phyloP scores from a whole-genome alignment of 2,329 filamentous ascomycete genomes.

The Pseudogymnoascus sp. region DNA sequence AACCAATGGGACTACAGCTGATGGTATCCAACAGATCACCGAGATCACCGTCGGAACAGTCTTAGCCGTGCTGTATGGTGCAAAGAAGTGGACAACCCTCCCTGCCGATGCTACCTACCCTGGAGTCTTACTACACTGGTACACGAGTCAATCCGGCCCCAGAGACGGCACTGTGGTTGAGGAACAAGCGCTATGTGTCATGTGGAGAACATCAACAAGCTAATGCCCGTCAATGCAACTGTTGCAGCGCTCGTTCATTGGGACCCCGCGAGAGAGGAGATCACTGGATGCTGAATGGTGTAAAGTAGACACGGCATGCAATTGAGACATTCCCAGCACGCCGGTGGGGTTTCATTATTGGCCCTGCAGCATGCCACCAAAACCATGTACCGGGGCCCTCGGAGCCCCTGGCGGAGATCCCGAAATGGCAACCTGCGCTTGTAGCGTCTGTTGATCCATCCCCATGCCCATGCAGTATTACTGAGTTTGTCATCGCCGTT shows the following conservation, averaged over 20 bases:
- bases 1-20: background rate
- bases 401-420: background rate
- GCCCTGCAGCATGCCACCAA: background rate
- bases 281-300: background rate
- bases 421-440: constrained; percentile 5
- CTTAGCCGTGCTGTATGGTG: background rate
- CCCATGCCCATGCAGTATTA: background rate
- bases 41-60: background rate
- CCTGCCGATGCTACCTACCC: background rate
- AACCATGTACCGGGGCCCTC: background rate
- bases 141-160: background rate
- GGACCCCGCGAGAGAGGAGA: background rate
- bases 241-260: background rate
- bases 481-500: background rate
- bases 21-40: background rate
- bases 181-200: background rate
- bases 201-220: background rate
- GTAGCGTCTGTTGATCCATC: background rate
- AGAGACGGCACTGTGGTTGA: background rate
- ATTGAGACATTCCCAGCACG: background rate
- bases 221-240: background rate
- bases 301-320: background rate
- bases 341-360: background rate
- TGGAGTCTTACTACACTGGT: background rate
- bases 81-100: background rate